phyloP scores from a whole-genome alignment of 306 rosid species.

The Erythrophleum fordii region DNA sequence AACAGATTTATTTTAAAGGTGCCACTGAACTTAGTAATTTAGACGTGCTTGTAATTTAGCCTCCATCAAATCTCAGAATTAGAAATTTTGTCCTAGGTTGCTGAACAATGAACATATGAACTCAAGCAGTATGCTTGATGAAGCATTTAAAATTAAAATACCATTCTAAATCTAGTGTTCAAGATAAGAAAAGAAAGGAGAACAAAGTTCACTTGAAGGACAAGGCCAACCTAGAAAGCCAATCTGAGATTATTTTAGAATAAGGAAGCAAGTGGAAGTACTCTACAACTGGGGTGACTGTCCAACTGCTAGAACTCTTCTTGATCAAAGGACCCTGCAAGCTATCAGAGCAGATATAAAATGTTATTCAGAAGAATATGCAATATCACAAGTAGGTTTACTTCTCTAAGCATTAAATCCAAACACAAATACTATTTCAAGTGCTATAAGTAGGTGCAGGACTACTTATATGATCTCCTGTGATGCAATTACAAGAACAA shows the following conservation, averaged over 20 bases:
- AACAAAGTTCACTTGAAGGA: constrained; percentile 7
- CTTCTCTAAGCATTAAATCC: constrained; percentile 33
- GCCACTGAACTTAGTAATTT: constrained; percentile 14
- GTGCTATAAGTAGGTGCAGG: constrained; percentile 16
- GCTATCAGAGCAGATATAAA: constrained; percentile 49
- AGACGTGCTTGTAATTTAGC: background rate
- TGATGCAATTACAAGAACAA: background rate
- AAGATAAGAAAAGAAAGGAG: constrained; percentile 24
- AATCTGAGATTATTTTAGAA: constrained; percentile 59
- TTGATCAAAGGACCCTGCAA: constrained; percentile 75
- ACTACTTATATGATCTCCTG: constrained; percentile 15
- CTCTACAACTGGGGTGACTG: constrained; percentile 58
- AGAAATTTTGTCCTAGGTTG: background rate
- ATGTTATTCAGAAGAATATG: constrained; percentile 33
- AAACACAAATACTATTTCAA: constrained; percentile 11
- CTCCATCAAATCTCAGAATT: background rate
- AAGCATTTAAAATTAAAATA: constrained; percentile 24
- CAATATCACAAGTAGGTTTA: constrained; percentile 15
- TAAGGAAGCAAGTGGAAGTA: constrained; percentile 87
- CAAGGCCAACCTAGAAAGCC: constrained; percentile 63
- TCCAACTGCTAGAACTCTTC: constrained; percentile 62
- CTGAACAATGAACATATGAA: constrained; percentile 1
- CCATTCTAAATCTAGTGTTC: constrained; percentile 17
- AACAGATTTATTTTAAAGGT: constrained; percentile 6
- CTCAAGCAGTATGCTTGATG: constrained; percentile 30